phyloP scores from a whole-genome alignment of 345 rosid species.

The Hibiscus syriacus region DNA sequence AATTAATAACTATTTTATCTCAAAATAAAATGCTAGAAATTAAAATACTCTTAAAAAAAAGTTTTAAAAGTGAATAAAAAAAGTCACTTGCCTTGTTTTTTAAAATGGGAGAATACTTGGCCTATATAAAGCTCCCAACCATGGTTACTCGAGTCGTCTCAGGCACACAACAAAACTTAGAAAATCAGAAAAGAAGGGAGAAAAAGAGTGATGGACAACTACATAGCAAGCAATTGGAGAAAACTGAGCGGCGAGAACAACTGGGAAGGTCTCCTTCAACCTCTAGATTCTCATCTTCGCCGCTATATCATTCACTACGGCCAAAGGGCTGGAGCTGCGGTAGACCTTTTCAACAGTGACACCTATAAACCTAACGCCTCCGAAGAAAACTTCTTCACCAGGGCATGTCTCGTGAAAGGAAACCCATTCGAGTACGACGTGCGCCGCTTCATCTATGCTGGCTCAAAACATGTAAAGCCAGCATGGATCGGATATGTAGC shows the following conservation, averaged over 20 bases:
- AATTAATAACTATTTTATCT: too few species aligned
- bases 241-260: conserved; percentile 29
- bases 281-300: conserved; percentile 41
- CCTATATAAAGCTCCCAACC: neutral
- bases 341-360: conserved; percentile 16
- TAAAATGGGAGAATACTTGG: neutral
- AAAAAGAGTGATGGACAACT: neutral
- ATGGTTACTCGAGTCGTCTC: neutral
- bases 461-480: neutral
- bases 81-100: too few species aligned
- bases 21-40: too few species aligned
- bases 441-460: conserved; percentile 34
- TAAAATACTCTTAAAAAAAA: too few species aligned
- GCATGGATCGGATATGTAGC: conserved; percentile 27
- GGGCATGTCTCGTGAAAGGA: conserved; percentile 23
- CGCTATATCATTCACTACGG: conserved; percentile 37
- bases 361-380: neutral
- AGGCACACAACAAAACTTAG: too few species aligned
- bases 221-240: conserved; percentile 30
- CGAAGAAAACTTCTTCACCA: conserved; percentile 26
- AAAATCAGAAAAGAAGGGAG: neutral
- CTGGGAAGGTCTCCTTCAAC: conserved; percentile 31
- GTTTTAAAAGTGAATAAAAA: too few species aligned
- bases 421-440: conserved; percentile 34
- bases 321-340: conserved; percentile 24